Percentiles rank a stretch among this genome's conserved stretches.
These are phyloP conservation scores for Ustilago bromivora DNA, from an alignment of 1,284 basidiomycete genomes.

Conservation along the genomic window DNA sequence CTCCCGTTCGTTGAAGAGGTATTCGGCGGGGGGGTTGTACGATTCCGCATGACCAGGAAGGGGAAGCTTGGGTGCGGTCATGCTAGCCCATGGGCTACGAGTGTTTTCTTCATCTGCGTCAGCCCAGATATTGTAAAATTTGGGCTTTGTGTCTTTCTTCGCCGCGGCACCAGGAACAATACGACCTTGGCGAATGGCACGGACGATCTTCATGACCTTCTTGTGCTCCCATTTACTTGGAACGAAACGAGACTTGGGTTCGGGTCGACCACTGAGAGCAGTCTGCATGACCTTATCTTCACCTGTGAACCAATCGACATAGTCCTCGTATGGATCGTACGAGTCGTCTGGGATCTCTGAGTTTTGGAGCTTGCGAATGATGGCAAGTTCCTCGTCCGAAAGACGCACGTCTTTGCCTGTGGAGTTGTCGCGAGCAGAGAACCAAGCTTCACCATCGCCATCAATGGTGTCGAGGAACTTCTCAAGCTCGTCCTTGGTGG, in stretches of 20 bases:
- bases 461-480: conserved; percentile 95
- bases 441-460: conserved; percentile 88
- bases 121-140: conserved; percentile 92
- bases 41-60: conserved; percentile 93
- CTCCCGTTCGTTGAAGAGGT: conserved; percentile 90
- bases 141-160: conserved; percentile 75
- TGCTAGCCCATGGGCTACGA: conserved; percentile 64
- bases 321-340: conserved; percentile 87
- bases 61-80: conserved; percentile 90
- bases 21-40: conserved; percentile 98
- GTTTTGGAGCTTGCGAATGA: conserved; percentile 88
- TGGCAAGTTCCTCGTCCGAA: conserved; percentile 90
- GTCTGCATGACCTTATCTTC: conserved; percentile 93
- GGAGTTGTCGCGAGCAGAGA: conserved; percentile 90
- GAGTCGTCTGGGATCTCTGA: conserved; percentile 90
- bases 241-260: conserved; percentile 96
- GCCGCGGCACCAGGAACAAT: conserved; percentile 88
- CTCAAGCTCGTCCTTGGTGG: conserved; percentile 95
- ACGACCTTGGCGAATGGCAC: conserved; percentile 93
- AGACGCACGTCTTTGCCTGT: conserved; percentile 87
- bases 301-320: conserved; percentile 95
- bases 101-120: conserved; percentile 72
- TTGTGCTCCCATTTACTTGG: conserved; percentile 99
- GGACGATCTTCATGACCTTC: conserved; percentile 99
- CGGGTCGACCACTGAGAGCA: conserved; percentile 89